phyloP scores from a whole-genome alignment of 345 rosid genomes.

The Salix caprea region DNA sequence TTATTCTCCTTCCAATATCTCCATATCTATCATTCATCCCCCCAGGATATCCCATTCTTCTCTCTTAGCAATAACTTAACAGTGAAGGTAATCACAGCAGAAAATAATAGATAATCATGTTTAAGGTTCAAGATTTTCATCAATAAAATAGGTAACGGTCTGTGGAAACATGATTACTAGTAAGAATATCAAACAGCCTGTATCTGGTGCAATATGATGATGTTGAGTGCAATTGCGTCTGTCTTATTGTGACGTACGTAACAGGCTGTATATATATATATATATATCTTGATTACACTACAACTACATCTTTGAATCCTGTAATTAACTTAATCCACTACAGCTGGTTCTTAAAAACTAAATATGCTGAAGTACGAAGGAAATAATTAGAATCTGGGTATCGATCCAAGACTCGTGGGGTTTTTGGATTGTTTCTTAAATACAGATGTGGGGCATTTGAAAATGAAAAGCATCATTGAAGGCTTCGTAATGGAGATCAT shows the following conservation, averaged over 20 bases:
- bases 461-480: no score
- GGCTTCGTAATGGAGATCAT: no score
- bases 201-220: neutral
- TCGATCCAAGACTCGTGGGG: no score
- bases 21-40: no score
- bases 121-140: no score
- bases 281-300: neutral
- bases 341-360: neutral
- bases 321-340: neutral
- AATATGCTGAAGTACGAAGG: neutral
- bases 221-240: neutral
- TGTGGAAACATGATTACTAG: neutral
- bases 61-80: no score
- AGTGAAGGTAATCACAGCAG: no score
- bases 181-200: neutral
- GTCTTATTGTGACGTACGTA: neutral
- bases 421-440: no score
- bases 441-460: neutral
- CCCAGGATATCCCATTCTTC: no score
- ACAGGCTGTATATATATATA: neutral
- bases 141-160: no score
- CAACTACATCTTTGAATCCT: neutral
- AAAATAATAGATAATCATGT: no score
- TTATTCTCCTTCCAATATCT: no score
- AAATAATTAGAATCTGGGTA: neutral